Base-by-base conservation (phyloP, 768 basidiomycete genomes). In the Calocybe indica region DNA sequence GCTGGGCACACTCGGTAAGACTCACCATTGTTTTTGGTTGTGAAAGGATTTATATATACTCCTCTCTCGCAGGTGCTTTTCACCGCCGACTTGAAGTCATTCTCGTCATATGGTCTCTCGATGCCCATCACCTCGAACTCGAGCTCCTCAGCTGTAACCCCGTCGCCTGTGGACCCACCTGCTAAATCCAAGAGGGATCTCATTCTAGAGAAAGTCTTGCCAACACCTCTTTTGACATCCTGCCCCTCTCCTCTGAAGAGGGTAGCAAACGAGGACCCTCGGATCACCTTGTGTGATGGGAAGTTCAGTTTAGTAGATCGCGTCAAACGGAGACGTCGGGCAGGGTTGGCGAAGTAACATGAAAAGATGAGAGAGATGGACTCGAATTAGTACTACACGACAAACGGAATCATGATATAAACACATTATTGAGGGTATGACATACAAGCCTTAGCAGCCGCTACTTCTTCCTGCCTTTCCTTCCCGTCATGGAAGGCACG, bases 1-100 rank as follows among this genome's bases (percentile, higher is more conserved):
- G 93, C 12, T 95, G 92, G 92, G 87, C 88, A 0, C 93, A 95
- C 60, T 81, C 85, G 0, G 90, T 91, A 50, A 41, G 78, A 42
- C 7, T 28, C 13, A 6, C 11, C 15, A 22, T 12, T 13, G 35
- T 37, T 7, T 30, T 11, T 46, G 22, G 5, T 9, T 33, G 42
- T 43, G 28, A 13, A 5, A 3, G 6, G 12, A 15, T 28, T 41
- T 8, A 37, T 32, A n/a, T 14, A 10, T 31, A n/a, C 14, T 37
- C 47, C 30, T 41, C 22, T 22, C 36, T 48, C 3, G 45, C 49
- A 88, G 85, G 80, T 88, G 6, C 65, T 88, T 31, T 88, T 88
- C 51, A 86, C 87, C 1, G 76, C 87, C 6, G 87, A 88, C 54
- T 63, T 88, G 30, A 86, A 83, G 54, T 68, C 76, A 0, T 88